Conservation (phyloP, 1,284 basidiomycete genomes). For the Grifola frondosa region DNA sequence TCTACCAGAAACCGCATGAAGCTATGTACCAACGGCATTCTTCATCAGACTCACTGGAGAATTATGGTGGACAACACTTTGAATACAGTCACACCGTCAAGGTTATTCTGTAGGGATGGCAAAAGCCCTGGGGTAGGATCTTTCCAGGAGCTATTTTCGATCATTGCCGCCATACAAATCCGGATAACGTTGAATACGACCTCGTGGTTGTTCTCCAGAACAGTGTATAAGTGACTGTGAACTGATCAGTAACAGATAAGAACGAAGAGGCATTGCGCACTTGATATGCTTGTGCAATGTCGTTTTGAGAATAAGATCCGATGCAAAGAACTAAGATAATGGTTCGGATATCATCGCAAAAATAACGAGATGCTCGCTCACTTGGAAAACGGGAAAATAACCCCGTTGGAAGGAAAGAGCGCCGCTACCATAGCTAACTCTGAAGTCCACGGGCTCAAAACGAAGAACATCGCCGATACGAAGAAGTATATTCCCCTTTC, state of each 20-base stretch:
- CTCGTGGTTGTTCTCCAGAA: constrained; percentile 52
- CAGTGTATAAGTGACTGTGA: constrained; percentile 50
- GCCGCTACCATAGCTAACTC: constrained; percentile 32
- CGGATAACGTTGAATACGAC: constrained; percentile 34
- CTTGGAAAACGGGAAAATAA: constrained; percentile 57
- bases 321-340: constrained; percentile 54
- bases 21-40: neutral
- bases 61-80: constrained; percentile 47
- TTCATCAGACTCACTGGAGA: constrained; percentile 42
- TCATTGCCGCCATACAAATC: constrained; percentile 38
- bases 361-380: no score
- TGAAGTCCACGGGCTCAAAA: constrained; percentile 43
- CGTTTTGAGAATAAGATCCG: constrained; percentile 61
- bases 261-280: constrained; percentile 35
- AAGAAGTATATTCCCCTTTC: constrained; percentile 50
- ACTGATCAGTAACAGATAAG: neutral
- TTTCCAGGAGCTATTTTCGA: constrained; percentile 35
- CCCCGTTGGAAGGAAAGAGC: constrained; percentile 62
- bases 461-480: constrained; percentile 53
- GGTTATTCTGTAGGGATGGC: constrained; percentile 30
- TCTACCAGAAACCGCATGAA: constrained; percentile 32
- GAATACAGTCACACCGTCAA: constrained; percentile 36
- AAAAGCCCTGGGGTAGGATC: constrained; percentile 34
- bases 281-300: constrained; percentile 56
- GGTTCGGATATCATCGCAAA: neutral